Evolutionary conservation across 306 rosid genomes (phyloP).

Genomic region (Corylus heterophylla): DNA sequence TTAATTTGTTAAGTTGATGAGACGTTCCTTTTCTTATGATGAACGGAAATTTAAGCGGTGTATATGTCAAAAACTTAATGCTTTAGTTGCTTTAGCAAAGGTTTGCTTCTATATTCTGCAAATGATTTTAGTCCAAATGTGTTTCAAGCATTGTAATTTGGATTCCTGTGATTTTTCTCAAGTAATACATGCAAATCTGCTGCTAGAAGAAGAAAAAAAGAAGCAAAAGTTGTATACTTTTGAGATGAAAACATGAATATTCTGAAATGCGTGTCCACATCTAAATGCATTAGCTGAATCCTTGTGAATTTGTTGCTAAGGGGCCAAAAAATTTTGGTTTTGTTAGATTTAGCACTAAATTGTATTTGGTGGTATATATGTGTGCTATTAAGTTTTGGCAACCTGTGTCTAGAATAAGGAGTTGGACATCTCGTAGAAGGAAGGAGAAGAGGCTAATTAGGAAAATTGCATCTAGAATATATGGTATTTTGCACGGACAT

Average conservation of each 20-base stretch:
- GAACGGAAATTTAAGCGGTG: not conserved
- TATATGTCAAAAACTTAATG: not conserved
- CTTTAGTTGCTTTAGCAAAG: not conserved
- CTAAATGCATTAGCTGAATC: not conserved
- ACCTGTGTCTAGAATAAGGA: not conserved
- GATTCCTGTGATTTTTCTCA: not conserved
- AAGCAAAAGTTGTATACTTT: not conserved
- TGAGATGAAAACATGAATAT: not conserved
- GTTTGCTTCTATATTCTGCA: not conserved
- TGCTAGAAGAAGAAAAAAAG: not conserved
- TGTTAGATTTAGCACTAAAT: not conserved
- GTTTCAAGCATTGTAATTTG: not conserved
- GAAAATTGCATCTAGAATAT: not conserved
- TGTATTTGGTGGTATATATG: not conserved
- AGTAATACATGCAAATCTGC: not conserved
- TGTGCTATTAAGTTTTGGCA: not conserved
- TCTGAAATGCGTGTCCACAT: not conserved
- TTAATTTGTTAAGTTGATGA: not conserved
- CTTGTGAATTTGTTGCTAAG: not conserved
- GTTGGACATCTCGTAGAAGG: not conserved
- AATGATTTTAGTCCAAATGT: not conserved
- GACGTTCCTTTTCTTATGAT: not conserved
- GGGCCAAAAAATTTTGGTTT: not conserved
- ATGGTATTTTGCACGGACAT: not conserved
- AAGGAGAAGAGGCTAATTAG: not conserved